Percentiles rank a stretch among this genome's conserved stretches.
These are phyloP conservation scores for Kodamaea fukazawae DNA, from an alignment of 805 yeast genomes.

Conservation along the genomic window DNA sequence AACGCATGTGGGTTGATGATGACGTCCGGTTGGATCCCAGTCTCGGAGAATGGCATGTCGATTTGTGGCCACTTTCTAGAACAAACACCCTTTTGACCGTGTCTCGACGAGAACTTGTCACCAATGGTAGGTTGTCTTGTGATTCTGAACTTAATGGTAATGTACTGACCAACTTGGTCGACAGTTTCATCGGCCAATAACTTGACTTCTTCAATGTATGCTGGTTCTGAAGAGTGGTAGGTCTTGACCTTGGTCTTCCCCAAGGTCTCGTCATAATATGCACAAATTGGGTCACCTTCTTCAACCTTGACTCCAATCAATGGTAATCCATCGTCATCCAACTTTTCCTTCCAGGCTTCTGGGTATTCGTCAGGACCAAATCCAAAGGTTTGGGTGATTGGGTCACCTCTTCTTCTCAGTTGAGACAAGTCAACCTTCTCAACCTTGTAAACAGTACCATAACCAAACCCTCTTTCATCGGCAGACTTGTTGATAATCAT, in stretches of 20 bases:
- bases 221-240: conserved; percentile 93
- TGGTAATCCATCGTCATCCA: conserved; percentile 93
- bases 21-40: conserved; percentile 96
- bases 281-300: conserved; percentile 95
- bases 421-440: conserved; percentile 83
- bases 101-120: conserved; percentile 96
- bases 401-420: conserved; percentile 87
- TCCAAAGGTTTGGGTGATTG: conserved; percentile 90
- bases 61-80: conserved; percentile 97
- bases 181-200: conserved; percentile 77
- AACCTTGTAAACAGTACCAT: conserved; percentile 93
- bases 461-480: conserved; percentile 96
- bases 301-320: conserved; percentile 80
- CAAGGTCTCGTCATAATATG: conserved; percentile 84
- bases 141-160: conserved; percentile 86
- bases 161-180: conserved; percentile 75
- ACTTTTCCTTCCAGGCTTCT: conserved; percentile 78
- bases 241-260: conserved; percentile 91
- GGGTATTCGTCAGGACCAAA: conserved; percentile 95
- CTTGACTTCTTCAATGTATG: conserved; percentile 92
- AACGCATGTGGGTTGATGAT: conserved; percentile 98
- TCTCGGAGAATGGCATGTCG: conserved; percentile 95
- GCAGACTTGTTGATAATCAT: conserved; percentile 98
- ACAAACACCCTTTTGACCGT: conserved; percentile 98
- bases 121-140: conserved; percentile 94